Base-by-base conservation (phyloP, 2,329 filamentous ascomycete genomes). In the Xylaria sp. region DNA sequence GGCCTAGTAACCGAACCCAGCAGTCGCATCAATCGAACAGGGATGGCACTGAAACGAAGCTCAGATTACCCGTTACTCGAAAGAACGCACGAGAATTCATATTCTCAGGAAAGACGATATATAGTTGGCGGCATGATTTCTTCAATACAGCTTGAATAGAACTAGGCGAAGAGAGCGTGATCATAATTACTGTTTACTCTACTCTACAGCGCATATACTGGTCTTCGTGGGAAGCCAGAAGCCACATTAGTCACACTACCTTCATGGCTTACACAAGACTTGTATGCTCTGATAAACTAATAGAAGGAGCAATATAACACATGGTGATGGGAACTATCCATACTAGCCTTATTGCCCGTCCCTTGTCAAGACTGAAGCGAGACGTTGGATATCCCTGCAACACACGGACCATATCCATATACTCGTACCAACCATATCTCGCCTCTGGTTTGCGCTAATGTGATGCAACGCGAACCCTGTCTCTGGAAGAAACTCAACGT, bases 361-460 rank as follows among this genome's bases (percentile, higher is more conserved):
- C 50, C 55, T 52, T 57, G 50, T 56, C 48, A 18, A 34, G 15
- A 54, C 51, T 12, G 63, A 62, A 46, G 39, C 44, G 44, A 54
- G 46, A 52, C 60, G 55, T 64, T 63, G 59, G 46, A 39, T 15
- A 64, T 57, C 55, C 50, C 54, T 67, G 64, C 55, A 61, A 67
- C 64, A 68, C 68, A 70, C 65, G 60, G 68, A 68, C 68, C 23
- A 15, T 56, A 20, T 4, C 18, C 46, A 52, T 18, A 52, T 13
- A 32, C 23, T 56, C n/a, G 28, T 63, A 44, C 64, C 59, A 60
- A 18, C 20, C 20, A 41, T 23, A 46, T 25, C 8, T 25, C 23
- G 50, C 7, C 9, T 51, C 28, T 64, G 65, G 68, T 56, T 56
- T 50, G 13, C 59, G 37, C 64, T 63, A 66, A 68, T 67, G 68